Base-by-base conservation (phyloP, 78 protist species). In the Carpediemonas membranifera region DNA sequence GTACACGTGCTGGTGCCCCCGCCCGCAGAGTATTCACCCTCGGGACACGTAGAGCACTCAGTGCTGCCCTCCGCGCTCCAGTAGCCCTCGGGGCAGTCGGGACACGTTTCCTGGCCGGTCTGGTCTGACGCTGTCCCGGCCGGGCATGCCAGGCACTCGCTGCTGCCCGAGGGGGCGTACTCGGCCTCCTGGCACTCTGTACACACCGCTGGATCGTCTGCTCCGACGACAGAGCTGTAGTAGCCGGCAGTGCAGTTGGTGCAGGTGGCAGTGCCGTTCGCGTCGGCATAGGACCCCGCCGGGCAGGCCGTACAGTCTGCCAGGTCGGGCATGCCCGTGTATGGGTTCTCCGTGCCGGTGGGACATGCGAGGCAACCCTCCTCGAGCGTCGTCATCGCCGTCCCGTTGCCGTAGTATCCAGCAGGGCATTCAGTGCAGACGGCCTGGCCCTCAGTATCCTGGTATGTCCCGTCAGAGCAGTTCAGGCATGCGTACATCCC, bases 361-460 rank as follows among this genome's bases (percentile, higher is more conserved):
- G 9, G 9, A 13, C 60, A 56, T 56, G 5, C 60, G 9, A 56
- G 55, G 55, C 55, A 51, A 51, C 24, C 55, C n/a, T n/a, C n/a
- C 33, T 24, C 55, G 24, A 51, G 21, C 55, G 55, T 51, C 55
- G 55, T 51, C 24, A 24, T n/a, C 24, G 33, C 60, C 60, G 19
- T 33, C 24, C 5, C 35, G 9, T 56, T 13, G 24, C 35, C 9
- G 60, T 56, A 56, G 5, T 5, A 13, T 13, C 11, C 11, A 9
- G 60, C 35, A 13, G 60, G 60, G 60, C 60, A 56, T 56, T 5
- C 60, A 13, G 9, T 30, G 60, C 60, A 56, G 19, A 13, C 60
- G 19, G 19, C 33, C 35, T 56, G 60, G 5, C 24, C 60, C 24
- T 56, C 60, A 13, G 35, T 56, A 9, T 56, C 35, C 35, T 56